These are phyloP conservation scores for Cucurbita maxima DNA, from an alignment of 306 rosid species.

Conservation along the genomic window DNA sequence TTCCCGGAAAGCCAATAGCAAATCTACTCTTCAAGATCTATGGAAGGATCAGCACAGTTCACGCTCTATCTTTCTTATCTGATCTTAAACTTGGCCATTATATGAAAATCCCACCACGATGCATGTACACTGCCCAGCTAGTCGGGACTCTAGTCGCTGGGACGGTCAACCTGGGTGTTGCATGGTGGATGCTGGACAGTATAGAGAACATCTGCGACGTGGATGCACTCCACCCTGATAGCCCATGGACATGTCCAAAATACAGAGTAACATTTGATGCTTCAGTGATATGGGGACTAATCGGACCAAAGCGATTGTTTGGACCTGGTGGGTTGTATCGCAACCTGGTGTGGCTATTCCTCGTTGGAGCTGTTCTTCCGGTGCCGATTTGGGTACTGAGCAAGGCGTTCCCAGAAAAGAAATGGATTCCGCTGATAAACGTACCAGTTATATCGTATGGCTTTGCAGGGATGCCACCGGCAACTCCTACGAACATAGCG, in stretches of 20 bases:
- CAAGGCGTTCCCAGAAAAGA: conserved; percentile 69
- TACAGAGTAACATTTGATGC: conserved; percentile 89
- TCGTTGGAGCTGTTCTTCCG: conserved; percentile 76
- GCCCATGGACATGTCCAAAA: conserved; percentile 98
- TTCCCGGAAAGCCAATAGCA: conserved; percentile 96
- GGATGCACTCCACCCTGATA: conserved; percentile 49
- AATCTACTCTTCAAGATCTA: conserved; percentile 87
- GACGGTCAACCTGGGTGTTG: conserved; percentile 66
- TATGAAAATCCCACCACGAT: conserved; percentile 95
- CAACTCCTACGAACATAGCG: conserved; percentile 88
- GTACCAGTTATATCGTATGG: conserved; percentile 85
- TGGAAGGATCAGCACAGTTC: conserved; percentile 93
- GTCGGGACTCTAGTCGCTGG: conserved; percentile 83
- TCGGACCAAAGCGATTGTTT: conserved; percentile 70
- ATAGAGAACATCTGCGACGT: conserved; percentile 63
- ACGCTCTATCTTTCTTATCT: conserved; percentile 86
- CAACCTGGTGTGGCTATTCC: conserved; percentile 78
- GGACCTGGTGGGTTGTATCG: conserved; percentile 84
- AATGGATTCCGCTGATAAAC: conserved; percentile 84
- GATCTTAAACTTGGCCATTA: conserved; percentile 97
- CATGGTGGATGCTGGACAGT: conserved; percentile 96
- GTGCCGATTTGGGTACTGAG: conserved; percentile 75
- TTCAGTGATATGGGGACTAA: conserved; percentile 93
- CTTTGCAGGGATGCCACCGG: conserved; percentile 97
- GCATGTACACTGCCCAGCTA: conserved; percentile 93